Evolutionary conservation across 805 yeast species (phyloP).

Genomic region (Yarrowia divulgata): DNA sequence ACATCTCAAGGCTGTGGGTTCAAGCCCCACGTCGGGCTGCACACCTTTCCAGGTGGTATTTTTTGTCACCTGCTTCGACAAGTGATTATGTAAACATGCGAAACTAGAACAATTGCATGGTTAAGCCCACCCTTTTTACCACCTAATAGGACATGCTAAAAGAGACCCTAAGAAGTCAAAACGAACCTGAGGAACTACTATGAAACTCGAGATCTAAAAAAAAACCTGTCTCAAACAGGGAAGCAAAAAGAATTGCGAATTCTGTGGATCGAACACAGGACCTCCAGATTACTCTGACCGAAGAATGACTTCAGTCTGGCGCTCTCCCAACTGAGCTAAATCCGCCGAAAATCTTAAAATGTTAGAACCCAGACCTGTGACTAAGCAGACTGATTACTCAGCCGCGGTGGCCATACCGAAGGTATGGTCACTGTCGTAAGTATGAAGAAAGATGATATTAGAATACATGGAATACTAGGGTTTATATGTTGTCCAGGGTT

Average conservation of each 20-base stretch:
- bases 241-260: constrained; percentile 45
- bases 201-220: neutral
- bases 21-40: constrained; percentile 35
- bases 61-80: neutral
- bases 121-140: too few relatives aligned
- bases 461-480: too few relatives aligned
- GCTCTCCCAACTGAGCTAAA: constrained; percentile 54
- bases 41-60: neutral
- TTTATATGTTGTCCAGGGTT: too few relatives aligned
- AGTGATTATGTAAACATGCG: neutral
- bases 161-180: too few relatives aligned
- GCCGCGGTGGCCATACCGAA: neutral
- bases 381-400: too few relatives aligned
- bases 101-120: neutral
- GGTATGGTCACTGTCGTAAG: too few relatives aligned
- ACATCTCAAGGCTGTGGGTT: constrained; percentile 33
- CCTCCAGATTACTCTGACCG: constrained; percentile 62
- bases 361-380: too few relatives aligned
- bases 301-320: constrained; percentile 49
- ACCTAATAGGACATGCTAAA: too few relatives aligned
- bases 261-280: constrained; percentile 84
- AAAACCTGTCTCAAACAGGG: neutral
- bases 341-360: constrained; percentile 25
- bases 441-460: too few relatives aligned
- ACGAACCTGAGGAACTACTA: too few relatives aligned